These are phyloP conservation scores for Aspergillus brasiliensis DNA, from an alignment of 2,329 filamentous ascomycete genomes.

Conservation along the genomic window DNA sequence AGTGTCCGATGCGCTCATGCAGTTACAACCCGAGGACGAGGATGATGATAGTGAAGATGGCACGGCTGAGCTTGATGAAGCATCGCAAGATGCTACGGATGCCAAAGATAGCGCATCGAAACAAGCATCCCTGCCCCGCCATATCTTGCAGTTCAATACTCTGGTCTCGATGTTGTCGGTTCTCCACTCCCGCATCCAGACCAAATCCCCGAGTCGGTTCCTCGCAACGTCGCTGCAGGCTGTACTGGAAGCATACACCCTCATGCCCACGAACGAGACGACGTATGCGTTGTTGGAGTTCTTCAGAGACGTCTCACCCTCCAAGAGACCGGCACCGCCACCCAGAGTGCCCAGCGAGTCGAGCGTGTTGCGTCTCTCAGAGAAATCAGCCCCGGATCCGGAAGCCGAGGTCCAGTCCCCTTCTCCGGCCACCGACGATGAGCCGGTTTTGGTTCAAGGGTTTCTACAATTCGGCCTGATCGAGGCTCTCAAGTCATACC, in stretches of 20 bases:
- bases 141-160: conserved; percentile 46
- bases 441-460: conserved; percentile 54
- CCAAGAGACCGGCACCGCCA: conserved; percentile 61
- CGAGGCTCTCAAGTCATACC: conserved; percentile 63
- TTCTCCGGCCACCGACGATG: conserved; percentile 45
- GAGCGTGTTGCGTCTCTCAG: conserved; percentile 35
- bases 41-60: conserved; percentile 26
- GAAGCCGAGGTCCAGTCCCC: conserved; percentile 53
- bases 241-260: conserved; percentile 61
- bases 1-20: conserved; percentile 62
- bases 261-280: conserved; percentile 58
- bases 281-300: conserved; percentile 60
- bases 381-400: conserved; percentile 56
- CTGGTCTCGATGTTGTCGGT: conserved; percentile 56
- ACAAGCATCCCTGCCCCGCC: conserved; percentile 23
- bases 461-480: conserved; percentile 65
- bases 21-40: conserved; percentile 52
- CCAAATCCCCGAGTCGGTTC: conserved; percentile 65
- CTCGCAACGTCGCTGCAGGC: conserved; percentile 66
- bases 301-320: conserved; percentile 59
- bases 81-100: conserved; percentile 15
- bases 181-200: conserved; percentile 63
- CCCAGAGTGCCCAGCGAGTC: conserved; percentile 57
- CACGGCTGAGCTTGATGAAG: not conserved
- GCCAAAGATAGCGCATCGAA: conserved; percentile 22